Evolutionary conservation across 805 yeast species (phyloP).

Genomic region (Metschnikowia corniflorae): DNA sequence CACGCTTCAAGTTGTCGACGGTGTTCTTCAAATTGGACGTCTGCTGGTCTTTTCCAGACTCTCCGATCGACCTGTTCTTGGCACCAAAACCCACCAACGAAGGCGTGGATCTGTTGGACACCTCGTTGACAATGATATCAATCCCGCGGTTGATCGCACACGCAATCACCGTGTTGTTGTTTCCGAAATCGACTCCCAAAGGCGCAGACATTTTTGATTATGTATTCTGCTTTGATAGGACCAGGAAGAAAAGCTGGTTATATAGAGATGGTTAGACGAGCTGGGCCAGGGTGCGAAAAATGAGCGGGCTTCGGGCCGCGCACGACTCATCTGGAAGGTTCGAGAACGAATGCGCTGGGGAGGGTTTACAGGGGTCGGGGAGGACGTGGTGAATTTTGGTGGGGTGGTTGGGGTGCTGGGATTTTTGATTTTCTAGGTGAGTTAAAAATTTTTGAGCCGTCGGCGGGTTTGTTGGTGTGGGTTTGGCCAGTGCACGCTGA

Average conservation of each 20-base stretch:
- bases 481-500: too few relatives aligned
- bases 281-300: constrained; percentile 5
- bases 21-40: constrained; percentile 96
- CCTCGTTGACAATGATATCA: constrained; percentile 97
- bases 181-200: constrained; percentile 98
- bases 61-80: constrained; percentile 91
- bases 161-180: constrained; percentile 88
- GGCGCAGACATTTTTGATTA: constrained; percentile 74
- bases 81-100: constrained; percentile 83
- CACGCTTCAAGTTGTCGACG: constrained; percentile 89
- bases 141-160: constrained; percentile 98
- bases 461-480: too few relatives aligned
- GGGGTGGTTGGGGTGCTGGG: too few relatives aligned
- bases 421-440: too few relatives aligned
- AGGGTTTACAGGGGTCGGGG: too few relatives aligned
- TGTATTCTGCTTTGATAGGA: neutral
- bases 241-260: neutral
- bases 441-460: too few relatives aligned
- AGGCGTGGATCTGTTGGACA: constrained; percentile 96
- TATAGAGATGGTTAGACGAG: too few relatives aligned
- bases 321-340: constrained; percentile 27
- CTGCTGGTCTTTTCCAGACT: constrained; percentile 93
- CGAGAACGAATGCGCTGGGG: constrained; percentile 18
- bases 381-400: too few relatives aligned
- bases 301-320: constrained; percentile 9